Conservation (phyloP, 495 filamentous ascomycete genomes). For the Staphylotrichum longicolle region DNA sequence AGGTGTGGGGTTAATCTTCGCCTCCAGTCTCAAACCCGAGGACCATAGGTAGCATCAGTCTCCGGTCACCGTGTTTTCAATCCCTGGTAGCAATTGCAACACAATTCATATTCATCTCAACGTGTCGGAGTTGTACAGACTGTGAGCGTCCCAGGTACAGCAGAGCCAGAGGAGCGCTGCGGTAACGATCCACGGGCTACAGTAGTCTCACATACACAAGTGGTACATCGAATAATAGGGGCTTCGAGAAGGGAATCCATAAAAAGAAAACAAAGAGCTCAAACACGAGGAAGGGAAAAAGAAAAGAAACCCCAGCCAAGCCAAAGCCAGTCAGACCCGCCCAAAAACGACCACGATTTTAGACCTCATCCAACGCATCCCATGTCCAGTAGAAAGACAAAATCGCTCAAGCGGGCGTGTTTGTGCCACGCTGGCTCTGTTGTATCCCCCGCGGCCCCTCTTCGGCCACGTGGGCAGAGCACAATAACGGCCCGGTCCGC, state of each 20-base stretch:
- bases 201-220: slow-evolving; percentile 16
- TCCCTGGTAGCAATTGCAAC: no score
- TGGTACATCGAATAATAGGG: slow-evolving; percentile 15
- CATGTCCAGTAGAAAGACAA: slow-evolving; percentile 30
- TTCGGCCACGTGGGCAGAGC: slow-evolving; percentile 1
- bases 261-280: slow-evolving; percentile 13
- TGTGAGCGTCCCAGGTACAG: not conserved
- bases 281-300: slow-evolving; percentile 30
- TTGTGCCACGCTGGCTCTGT: slow-evolving; percentile 6
- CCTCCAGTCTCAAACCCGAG: no score
- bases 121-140: not conserved
- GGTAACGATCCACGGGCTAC: not conserved
- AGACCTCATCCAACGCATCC: slow-evolving; percentile 34
- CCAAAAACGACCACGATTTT: slow-evolving; percentile 30
- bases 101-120: no score
- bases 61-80: no score
- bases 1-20: no score
- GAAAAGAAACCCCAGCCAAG: slow-evolving; percentile 36
- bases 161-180: not conserved
- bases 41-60: no score
- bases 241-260: slow-evolving; percentile 9
- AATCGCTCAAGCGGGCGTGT: not conserved
- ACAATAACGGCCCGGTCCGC: not conserved
- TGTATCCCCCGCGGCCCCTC: not conserved
- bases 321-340: slow-evolving; percentile 15